Evolutionary conservation across 306 rosid genomes (phyloP).

Genomic region (Corylus americana): DNA sequence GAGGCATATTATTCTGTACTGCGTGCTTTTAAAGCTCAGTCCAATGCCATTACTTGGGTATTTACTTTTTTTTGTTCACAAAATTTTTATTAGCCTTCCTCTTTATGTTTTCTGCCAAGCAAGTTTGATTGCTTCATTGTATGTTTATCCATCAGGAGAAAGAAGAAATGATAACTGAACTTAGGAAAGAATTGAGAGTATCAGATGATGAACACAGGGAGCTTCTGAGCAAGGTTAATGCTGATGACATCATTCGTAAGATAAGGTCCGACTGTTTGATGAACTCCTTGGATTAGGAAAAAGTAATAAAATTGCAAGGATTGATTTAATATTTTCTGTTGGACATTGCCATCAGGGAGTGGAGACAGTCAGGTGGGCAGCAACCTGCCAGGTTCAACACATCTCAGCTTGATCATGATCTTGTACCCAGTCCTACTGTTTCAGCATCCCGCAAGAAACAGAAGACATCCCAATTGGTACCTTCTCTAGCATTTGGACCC

Average conservation of each 20-base stretch:
- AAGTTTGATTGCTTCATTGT: constrained; percentile 18
- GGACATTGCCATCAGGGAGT: constrained; percentile 59
- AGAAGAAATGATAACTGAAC: constrained; percentile 96
- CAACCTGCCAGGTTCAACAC: constrained; percentile 69
- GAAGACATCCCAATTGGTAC: constrained; percentile 73
- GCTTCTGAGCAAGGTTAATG: constrained; percentile 78
- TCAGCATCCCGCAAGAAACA: constrained; percentile 91
- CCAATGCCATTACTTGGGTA: constrained; percentile 97
- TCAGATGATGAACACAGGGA: constrained; percentile 96
- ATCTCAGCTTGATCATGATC: constrained; percentile 67
- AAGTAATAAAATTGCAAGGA: constrained; percentile 5
- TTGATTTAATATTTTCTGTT: constrained; percentile 24
- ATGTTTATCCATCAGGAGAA: constrained; percentile 66
- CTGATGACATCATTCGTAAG: constrained; percentile 75
- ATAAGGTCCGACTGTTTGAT: constrained; percentile 57
- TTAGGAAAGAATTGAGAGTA: constrained; percentile 96
- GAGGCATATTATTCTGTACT: constrained; percentile 94
- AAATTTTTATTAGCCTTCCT: background rate
- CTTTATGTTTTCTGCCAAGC: constrained; percentile 12
- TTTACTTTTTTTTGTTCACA: constrained; percentile 20
- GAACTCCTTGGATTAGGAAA: constrained; percentile 4
- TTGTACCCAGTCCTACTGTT: constrained; percentile 69
- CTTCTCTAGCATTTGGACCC: constrained; percentile 30
- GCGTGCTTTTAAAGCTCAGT: constrained; percentile 96
- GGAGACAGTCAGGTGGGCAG: constrained; percentile 77